These are phyloP conservation scores for Serpula lacrymans DNA, from an alignment of 768 basidiomycete genomes.

Conservation along the genomic window DNA sequence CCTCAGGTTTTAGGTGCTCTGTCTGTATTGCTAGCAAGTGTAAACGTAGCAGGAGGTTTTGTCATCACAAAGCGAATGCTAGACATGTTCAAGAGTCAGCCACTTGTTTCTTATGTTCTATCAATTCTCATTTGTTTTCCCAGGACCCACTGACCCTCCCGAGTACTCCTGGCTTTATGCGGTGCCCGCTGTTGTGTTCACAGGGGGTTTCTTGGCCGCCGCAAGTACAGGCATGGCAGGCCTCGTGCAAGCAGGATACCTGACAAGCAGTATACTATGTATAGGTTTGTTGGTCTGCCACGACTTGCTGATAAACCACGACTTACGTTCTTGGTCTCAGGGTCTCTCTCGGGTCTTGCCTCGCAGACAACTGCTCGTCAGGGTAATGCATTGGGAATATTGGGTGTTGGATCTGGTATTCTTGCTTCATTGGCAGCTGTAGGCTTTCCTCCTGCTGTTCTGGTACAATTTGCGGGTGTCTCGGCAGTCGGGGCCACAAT, in stretches of 20 bases:
- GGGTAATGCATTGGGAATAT: conserved; percentile 85
- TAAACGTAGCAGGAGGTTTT: conserved; percentile 88
- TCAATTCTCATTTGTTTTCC: conserved; percentile 6
- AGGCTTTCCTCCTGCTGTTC: conserved; percentile 71
- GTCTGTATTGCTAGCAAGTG: conserved; percentile 82
- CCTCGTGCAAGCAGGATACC: conserved; percentile 83
- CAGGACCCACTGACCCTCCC: conserved; percentile 80
- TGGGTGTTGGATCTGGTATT: conserved; percentile 81
- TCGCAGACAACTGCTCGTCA: conserved; percentile 82
- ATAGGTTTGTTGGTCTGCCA: conserved; percentile 47
- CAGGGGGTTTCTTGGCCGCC: conserved; percentile 78
- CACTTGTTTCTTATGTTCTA: not conserved
- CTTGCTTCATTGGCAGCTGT: conserved; percentile 79
- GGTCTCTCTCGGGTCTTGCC: conserved; percentile 73
- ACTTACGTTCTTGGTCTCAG: conserved; percentile 30
- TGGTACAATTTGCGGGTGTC: conserved; percentile 76
- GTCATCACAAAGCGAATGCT: conserved; percentile 90
- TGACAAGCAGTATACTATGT: conserved; percentile 82
- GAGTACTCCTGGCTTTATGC: conserved; percentile 85
- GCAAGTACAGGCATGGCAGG: conserved; percentile 84
- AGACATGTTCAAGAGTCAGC: conserved; percentile 85
- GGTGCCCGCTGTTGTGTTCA: conserved; percentile 76
- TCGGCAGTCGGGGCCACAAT: conserved; percentile 69
- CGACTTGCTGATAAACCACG: not conserved
- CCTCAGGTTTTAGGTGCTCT: conserved; percentile 77